Conservation (phyloP, 352 stramenopile species). For the Phytophthora hibernalis region DNA sequence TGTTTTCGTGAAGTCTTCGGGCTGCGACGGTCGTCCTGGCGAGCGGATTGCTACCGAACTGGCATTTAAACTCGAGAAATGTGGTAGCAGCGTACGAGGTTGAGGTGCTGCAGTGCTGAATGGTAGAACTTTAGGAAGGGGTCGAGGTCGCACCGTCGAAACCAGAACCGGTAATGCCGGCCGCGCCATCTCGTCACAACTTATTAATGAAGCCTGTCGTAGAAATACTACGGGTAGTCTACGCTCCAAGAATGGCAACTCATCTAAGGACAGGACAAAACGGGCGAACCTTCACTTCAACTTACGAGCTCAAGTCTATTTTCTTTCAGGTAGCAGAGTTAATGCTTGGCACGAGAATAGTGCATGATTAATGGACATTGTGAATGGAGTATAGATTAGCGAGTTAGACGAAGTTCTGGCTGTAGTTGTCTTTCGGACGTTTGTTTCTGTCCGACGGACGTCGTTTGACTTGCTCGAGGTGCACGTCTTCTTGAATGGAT, state of each 20-base stretch:
- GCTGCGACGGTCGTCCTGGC: conserved; percentile 20
- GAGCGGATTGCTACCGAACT: neutral
- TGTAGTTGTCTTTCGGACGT: conserved; percentile 34
- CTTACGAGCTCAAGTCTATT: conserved; percentile 1
- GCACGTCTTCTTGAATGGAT: conserved; percentile 13
- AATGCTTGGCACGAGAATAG: neutral
- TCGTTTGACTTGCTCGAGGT: conserved; percentile 12
- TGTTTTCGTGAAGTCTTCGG: conserved; percentile 36
- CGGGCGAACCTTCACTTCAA: conserved; percentile 2
- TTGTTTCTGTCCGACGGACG: conserved; percentile 24
- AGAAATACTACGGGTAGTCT: neutral
- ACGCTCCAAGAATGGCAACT: neutral
- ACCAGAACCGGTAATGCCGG: conserved; percentile 21
- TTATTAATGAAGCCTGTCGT: neutral
- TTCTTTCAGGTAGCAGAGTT: neutral
- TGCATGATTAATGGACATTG: neutral
- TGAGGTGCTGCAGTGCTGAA: conserved; percentile 18
- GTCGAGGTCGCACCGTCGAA: conserved; percentile 16
- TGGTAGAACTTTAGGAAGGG: conserved; percentile 17
- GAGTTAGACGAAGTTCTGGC: conserved; percentile 39
- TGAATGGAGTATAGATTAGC: neutral
- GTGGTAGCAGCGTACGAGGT: conserved; percentile 25
- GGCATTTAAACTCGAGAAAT: conserved; percentile 39
- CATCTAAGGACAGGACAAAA: conserved; percentile 29
- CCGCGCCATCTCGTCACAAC: conserved; percentile 15